Evolutionary conservation across 176 grass and related monocot genomes (phyloP).

Genomic region (Alloteropsis semialata): DNA sequence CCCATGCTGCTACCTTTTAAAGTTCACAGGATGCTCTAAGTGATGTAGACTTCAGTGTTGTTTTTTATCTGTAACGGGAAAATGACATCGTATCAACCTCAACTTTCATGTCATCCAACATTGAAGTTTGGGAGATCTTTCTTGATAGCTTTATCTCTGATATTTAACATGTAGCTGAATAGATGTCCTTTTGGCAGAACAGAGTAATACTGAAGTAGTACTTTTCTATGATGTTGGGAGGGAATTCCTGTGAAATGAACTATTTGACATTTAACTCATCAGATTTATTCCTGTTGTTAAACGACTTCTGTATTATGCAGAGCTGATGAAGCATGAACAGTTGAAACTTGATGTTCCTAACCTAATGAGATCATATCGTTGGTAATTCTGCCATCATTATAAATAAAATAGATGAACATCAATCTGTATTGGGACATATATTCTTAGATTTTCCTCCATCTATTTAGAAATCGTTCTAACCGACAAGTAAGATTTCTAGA

Average conservation of each 20-base stretch:
- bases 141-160: background rate
- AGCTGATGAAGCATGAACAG: background rate
- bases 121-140: background rate
- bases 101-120: constrained; percentile 9
- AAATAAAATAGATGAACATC: background rate
- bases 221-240: background rate
- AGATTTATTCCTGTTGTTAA: constrained; percentile 5
- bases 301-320: background rate
- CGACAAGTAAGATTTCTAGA: background rate
- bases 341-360: background rate
- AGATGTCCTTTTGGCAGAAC: background rate
- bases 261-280: constrained; percentile 3
- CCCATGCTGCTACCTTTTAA: background rate
- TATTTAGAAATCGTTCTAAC: background rate
- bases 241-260: background rate
- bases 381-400: background rate
- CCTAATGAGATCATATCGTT: background rate
- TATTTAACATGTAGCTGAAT: background rate
- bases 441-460: background rate
- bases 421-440: background rate
- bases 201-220: background rate
- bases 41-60: constrained; percentile 12
- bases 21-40: background rate
- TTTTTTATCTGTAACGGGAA: background rate
- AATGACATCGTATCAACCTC: background rate